These are phyloP conservation scores for Lactifluus piperatus DNA, from an alignment of 768 basidiomycete species.

Conservation along the genomic window DNA sequence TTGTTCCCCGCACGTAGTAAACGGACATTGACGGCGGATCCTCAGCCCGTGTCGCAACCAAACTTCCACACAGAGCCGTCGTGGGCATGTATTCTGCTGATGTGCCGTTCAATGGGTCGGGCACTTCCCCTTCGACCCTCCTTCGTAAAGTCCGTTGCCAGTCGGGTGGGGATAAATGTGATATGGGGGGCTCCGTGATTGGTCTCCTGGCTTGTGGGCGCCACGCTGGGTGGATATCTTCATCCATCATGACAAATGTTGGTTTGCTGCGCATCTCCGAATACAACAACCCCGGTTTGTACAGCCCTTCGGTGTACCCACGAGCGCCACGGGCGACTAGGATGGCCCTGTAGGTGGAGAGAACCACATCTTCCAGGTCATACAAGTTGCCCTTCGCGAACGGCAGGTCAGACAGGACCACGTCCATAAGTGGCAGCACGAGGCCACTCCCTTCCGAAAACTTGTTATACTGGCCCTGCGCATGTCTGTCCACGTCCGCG, in stretches of 20 bases:
- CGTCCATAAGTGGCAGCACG: constrained; percentile 10
- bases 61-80: not conserved
- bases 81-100: not conserved
- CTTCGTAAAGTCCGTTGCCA: constrained; percentile 3
- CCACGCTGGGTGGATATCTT: not conserved
- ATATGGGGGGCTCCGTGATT: not conserved
- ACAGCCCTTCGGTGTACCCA: constrained; percentile 6
- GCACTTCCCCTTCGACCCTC: not conserved
- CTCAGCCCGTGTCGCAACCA: not conserved
- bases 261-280: constrained; percentile 10
- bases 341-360: constrained; percentile 7
- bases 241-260: not conserved
- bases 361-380: constrained; percentile 10
- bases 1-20: not conserved
- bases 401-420: constrained; percentile 4
- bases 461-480: constrained; percentile 1
- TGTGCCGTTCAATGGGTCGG: not conserved
- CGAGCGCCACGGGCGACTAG: not conserved
- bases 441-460: constrained; percentile 15
- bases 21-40: not conserved
- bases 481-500: not conserved
- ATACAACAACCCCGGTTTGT: constrained; percentile 10
- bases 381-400: not conserved
- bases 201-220: not conserved
- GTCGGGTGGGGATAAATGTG: constrained; percentile 6